phyloP scores from a whole-genome alignment of 179 eudicot genomes.

The Spinacia oleracea region DNA sequence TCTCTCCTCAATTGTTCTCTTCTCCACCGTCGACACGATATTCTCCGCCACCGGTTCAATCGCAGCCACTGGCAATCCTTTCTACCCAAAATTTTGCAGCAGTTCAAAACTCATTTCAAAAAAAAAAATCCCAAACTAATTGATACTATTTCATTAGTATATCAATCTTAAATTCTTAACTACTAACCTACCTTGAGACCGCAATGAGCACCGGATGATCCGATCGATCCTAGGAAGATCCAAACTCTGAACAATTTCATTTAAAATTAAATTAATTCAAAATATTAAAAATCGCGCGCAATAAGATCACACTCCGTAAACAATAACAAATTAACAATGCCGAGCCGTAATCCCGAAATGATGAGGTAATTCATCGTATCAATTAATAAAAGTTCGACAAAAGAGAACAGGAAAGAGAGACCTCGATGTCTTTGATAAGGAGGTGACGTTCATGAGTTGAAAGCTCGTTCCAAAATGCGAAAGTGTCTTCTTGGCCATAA shows the following conservation, averaged over 20 bases:
- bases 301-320: no score
- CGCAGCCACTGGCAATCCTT: slow-evolving; percentile 80
- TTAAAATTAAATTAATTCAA: no score
- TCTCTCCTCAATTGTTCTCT: slow-evolving; percentile 76
- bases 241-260: slow-evolving; percentile 46
- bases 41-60: slow-evolving; percentile 90
- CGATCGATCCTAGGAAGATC: slow-evolving; percentile 93
- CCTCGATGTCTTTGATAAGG: slow-evolving; percentile 82
- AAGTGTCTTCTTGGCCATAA: slow-evolving; percentile 85
- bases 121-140: not conserved
- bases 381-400: not conserved
- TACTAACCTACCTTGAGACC: slow-evolving; percentile 58
- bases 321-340: no score
- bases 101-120: slow-evolving; percentile 15
- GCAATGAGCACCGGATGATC: slow-evolving; percentile 84
- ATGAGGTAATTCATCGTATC: no score
- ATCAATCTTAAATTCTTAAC: not conserved
- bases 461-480: slow-evolving; percentile 88
- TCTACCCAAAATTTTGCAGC: slow-evolving; percentile 5
- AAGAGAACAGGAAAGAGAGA: slow-evolving; percentile 12
- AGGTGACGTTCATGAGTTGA: slow-evolving; percentile 60
- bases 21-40: slow-evolving; percentile 77
- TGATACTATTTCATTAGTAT: not conserved
- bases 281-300: no score
- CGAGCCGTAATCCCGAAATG: no score